A percentile compares a stretch with the other conserved stretches of the same genome.
Evolutionary conservation across 1,284 basidiomycete genomes (phyloP).

Genomic region (Sporisorium exsertum): DNA sequence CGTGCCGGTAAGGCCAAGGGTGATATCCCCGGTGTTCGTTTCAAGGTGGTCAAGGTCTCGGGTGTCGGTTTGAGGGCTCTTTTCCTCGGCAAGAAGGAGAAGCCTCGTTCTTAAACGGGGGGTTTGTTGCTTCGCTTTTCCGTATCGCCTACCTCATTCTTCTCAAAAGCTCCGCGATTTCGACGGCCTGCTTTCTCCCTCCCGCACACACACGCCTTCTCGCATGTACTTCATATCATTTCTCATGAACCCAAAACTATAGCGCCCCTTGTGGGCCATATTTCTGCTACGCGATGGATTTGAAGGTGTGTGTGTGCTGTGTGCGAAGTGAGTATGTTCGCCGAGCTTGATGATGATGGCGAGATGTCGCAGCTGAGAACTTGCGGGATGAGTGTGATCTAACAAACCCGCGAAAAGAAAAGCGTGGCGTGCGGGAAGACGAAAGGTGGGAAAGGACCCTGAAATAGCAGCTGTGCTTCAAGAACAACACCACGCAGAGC

Average conservation of each 20-base stretch:
- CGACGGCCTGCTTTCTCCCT: not conserved
- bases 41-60: slow-evolving; percentile 99
- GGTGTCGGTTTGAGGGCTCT: slow-evolving; percentile 84
- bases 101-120: slow-evolving; percentile 63
- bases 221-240: slow-evolving; percentile 34
- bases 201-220: slow-evolving; percentile 7
- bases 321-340: not conserved
- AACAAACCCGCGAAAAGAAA: not conserved
- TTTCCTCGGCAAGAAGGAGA: slow-evolving; percentile 66
- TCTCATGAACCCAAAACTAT: slow-evolving; percentile 30
- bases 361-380: not conserved
- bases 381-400: not conserved
- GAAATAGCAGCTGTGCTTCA: slow-evolving; percentile 3
- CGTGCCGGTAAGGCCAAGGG: slow-evolving; percentile 98
- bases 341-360: not conserved
- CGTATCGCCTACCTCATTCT: not conserved
- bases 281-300: slow-evolving; percentile 20
- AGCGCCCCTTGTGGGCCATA: slow-evolving; percentile 17
- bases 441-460: not conserved
- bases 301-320: not conserved
- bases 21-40: slow-evolving; percentile 88
- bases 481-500: slow-evolving; percentile 10
- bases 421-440: slow-evolving; percentile 2
- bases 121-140: not conserved
- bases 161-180: not conserved